These are phyloP conservation scores for Tricladium varicosporioides DNA, from an alignment of 2,329 filamentous ascomycete genomes.

Conservation along the genomic window DNA sequence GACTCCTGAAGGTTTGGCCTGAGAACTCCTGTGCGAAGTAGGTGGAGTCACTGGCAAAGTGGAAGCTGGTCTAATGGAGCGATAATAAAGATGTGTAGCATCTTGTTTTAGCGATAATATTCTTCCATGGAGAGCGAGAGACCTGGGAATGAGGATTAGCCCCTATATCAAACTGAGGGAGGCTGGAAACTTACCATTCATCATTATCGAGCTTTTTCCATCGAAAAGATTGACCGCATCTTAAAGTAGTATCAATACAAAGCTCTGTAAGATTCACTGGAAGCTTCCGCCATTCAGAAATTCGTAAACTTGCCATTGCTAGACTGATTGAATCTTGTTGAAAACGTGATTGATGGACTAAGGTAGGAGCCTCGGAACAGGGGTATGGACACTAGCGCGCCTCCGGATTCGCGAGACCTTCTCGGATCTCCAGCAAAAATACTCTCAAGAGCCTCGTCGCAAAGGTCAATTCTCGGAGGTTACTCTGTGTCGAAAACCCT, in stretches of 20 bases:
- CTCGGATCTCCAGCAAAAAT: neutral
- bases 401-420: neutral
- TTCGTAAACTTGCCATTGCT: constrained; percentile 37
- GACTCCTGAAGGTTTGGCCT: constrained; percentile 36
- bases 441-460: constrained; percentile 14
- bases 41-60: constrained; percentile 39
- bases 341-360: neutral
- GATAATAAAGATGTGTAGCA: constrained; percentile 73
- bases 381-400: neutral
- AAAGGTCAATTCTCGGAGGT: neutral
- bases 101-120: constrained; percentile 86
- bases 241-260: constrained; percentile 89
- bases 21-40: constrained; percentile 36
- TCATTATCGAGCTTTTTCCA: constrained; percentile 83
- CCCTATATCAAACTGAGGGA: constrained; percentile 10
- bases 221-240: constrained; percentile 95
- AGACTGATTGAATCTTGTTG: neutral
- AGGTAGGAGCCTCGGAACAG: neutral
- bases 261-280: constrained; percentile 81
- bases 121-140: constrained; percentile 81
- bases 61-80: constrained; percentile 57
- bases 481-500: neutral
- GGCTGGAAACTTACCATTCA: constrained; percentile 63
- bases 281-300: constrained; percentile 83
- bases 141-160: constrained; percentile 47